Conservation (phyloP, 192 early-diverging fungal species). For the Funneliformis mosseae region DNA sequence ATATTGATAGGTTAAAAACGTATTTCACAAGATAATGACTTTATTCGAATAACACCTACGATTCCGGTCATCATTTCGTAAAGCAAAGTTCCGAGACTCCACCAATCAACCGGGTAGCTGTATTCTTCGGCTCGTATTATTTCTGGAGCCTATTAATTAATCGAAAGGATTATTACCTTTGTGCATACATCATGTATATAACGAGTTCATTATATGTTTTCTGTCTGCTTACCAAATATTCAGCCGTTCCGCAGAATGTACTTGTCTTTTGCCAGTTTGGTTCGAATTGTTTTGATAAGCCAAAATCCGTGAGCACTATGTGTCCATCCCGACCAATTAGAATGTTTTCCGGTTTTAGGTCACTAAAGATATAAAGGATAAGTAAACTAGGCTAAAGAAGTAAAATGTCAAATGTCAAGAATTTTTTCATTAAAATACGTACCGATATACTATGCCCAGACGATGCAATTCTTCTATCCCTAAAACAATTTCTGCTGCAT, state of each 20-base stretch:
- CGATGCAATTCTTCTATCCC: constrained; percentile 87
- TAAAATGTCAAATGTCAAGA: no score
- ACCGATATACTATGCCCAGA: constrained; percentile 84
- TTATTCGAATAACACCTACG: constrained; percentile 33
- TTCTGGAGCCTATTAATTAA: constrained; percentile 72
- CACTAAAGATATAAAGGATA: constrained; percentile 46
- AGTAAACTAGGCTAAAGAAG: not conserved
- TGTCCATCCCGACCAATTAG: constrained; percentile 79
- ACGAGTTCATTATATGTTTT: not conserved
- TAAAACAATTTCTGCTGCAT: constrained; percentile 85
- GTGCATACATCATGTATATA: not conserved
- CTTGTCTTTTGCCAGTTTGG: constrained; percentile 48
- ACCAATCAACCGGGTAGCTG: constrained; percentile 84
- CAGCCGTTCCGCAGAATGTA: constrained; percentile 80
- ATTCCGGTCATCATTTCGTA: constrained; percentile 90
- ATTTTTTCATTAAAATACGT: not conserved
- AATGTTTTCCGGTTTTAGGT: constrained; percentile 79
- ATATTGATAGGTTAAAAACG: not conserved
- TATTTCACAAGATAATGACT: not conserved
- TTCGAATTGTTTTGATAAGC: constrained; percentile 78
- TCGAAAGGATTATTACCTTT: not conserved
- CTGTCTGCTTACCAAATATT: constrained; percentile 58
- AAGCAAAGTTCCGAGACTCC: constrained; percentile 89
- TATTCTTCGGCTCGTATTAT: constrained; percentile 62
- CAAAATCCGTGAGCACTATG: constrained; percentile 91